Base-by-base conservation (phyloP, 495 filamentous ascomycete genomes). In the Aspergillus asperescens region DNA sequence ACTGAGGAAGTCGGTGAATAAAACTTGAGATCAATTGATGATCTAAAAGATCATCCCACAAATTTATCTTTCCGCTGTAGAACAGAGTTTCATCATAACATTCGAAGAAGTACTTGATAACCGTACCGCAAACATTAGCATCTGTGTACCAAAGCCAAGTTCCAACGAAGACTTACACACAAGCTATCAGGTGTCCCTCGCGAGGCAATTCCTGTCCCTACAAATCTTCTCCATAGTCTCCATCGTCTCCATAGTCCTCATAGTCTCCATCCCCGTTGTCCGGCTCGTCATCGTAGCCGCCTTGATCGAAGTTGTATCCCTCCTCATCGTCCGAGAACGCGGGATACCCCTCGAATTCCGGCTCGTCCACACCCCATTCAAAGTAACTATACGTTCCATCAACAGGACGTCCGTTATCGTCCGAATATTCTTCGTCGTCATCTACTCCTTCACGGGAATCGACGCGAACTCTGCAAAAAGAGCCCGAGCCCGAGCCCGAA, bases 261-360 rank as follows among this genome's bases (percentile, higher is more conserved):
- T 12, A 7, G 8, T 9, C 18, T 2, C 29, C 24, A 22, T 51
- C 23, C 4, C 13, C 22, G 20, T 31, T 10, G 10, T 23, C 16
- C 9, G 18, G 18, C 13, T 48, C 44, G 34, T 47, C 19, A 13
- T 42, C 22, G 16, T 34, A 20, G 12, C 25, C 39, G 18, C 5
- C 32, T 12, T 42, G 20, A 24, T 19, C 39, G 13, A 13, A 23
- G n/a, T n/a, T n/a, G n/a, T n/a, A n/a, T 10, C 6, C 39, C 23
- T 16, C 42, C 19, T 48, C 45, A 16, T 48, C 31, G 19, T 48
- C 45, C 19, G 20, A 48, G 12, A 16, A 44, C 25, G 23, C 24
- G 13, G 41, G 41, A 44, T 44, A 44, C 7, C 25, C 41, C 15
- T 44, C 41, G 24, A 44, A 44, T 8, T 44, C 41, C 6, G 41